Base-by-base conservation (phyloP, 768 basidiomycete genomes). In the Naganishia vaughanmartiniae region DNA sequence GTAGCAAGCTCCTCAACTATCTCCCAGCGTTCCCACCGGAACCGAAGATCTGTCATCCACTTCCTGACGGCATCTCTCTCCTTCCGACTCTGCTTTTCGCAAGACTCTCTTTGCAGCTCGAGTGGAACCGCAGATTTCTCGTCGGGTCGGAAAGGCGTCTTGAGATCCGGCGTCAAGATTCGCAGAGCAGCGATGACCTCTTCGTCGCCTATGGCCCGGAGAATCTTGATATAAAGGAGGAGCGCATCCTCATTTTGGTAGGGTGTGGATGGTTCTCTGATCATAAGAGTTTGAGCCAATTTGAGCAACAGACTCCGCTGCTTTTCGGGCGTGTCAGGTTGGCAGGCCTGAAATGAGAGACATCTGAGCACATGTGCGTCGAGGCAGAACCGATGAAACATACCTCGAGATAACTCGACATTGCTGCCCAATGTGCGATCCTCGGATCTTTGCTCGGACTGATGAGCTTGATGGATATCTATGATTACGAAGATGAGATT, bases 11-110 rank as follows among this genome's bases (percentile, higher is more conserved):
- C 67, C n/a, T 57, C 58, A 12, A 72, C 60, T 9, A 66, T 39
- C 42, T 72, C 71, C 71, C 71, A 72, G 24, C 71, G 42, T 42
- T 69, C 67, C 71, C 71, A 72, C 28, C 48, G 48, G 60, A 69
- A 51, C 9, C 71, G 53, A 12, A 72, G 42, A 36, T 72, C 71
- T 26, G 42, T 56, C 53, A 54, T 69, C 68, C 68, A 69, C 34
- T 24, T 31, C 31, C 42, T 57, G 2, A 69, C 68, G 17, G 26
- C 58, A 12, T 54, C 60, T n/a, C 60, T 53, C 69, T 57, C 36
- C n/a, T 46, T 48, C 30, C 60, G 45, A 54, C 33, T 28, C 24
- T 46, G 51, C 28, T 55, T 56, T 48, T 54, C 36, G 26, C n/a
- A 24, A 17, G 28, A 10, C 17, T 60, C 68, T 31, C 54, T 30